Base-by-base conservation (phyloP, 257 asterid genomes). In the Nicotiana undulata region DNA sequence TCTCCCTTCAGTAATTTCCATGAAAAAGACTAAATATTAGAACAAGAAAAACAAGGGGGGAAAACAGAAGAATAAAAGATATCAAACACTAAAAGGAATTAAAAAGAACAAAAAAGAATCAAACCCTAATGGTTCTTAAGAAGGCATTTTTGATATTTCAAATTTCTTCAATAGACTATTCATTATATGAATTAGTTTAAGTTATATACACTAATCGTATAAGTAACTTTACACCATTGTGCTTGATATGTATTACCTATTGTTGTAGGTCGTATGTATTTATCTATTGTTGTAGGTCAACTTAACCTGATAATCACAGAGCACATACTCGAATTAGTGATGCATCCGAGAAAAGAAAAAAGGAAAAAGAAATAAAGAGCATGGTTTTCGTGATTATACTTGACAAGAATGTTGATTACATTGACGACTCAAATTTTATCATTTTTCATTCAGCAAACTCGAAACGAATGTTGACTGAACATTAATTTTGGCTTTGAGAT, bases 1-100 rank as follows among this genome's bases (percentile, higher is more conserved):
- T 96, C 99, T 10, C 98, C 94, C 99, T 93, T 81, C 46, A 28
- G 10, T 40, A 40, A 67, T 24, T 75, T 17, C 46, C 22, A 76
- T 58, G 60, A 55, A 46, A 16, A 8, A 49, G 26, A 26, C 34
- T 3, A 37, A 26, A 58, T 4, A 34, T 77, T 34, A 77, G 31
- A 32, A 44, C 77, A 12, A 22, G 77, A 70, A 44, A 70, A 46
- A 51, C 46, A 51, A 12, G 55, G 52, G 52, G 52, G 13, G 1
- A 0, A 51, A 51, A 51, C 5, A 40, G 20, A 22, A 13, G 2
- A 26, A 12, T 5, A 12, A 70, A 28, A 5, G 4, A 46, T 8
- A 40, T 72, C 15, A 72, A 46, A 7, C 9, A 3, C 32, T 17
- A 70, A 70, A 68, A n/a, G 58, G 24, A 55, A 15, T 12, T 8